Percentiles rank a stretch among this genome's conserved stretches.
Evolutionary conservation across 2,329 filamentous ascomycete genomes (phyloP).

Genomic region (Fusarium annulatum): DNA sequence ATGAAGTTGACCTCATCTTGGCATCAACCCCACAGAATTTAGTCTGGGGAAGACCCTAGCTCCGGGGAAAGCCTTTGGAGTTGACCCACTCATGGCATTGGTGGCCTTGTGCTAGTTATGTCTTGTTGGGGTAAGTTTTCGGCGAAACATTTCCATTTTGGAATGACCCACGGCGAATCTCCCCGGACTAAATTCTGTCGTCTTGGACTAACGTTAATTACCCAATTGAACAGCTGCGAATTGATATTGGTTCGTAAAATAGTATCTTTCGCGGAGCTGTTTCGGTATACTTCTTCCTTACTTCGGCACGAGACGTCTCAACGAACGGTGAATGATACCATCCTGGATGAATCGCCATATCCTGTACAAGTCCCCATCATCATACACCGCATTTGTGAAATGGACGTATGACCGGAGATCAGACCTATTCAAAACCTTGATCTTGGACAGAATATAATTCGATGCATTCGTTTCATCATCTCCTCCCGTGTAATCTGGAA

Average conservation of each 20-base stretch:
- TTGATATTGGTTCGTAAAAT: not conserved
- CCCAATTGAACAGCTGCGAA: not conserved
- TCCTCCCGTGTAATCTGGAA: not conserved
- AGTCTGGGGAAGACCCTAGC: not conserved
- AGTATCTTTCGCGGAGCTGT: not conserved
- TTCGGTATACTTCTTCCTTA: not conserved
- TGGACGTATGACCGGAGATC: rapidly evolving
- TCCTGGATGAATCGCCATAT: not conserved
- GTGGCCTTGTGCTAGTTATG: not conserved
- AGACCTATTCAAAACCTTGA: rapidly evolving
- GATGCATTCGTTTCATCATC: rapidly evolving
- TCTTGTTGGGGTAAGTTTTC: not conserved
- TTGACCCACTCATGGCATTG: not conserved
- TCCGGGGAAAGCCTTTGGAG: not conserved
- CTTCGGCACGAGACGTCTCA: not conserved
- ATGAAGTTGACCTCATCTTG: not conserved
- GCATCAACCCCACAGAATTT: not conserved
- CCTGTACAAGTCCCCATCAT: not conserved
- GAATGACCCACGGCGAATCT: not conserved
- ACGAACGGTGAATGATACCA: rapidly evolving
- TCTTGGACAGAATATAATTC: not conserved
- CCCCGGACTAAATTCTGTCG: not conserved
- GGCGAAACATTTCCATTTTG: not conserved
- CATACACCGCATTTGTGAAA: not conserved
- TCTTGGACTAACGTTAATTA: no score